Conservation (phyloP, 495 filamentous ascomycete species). For the Xylaria cubensis region DNA sequence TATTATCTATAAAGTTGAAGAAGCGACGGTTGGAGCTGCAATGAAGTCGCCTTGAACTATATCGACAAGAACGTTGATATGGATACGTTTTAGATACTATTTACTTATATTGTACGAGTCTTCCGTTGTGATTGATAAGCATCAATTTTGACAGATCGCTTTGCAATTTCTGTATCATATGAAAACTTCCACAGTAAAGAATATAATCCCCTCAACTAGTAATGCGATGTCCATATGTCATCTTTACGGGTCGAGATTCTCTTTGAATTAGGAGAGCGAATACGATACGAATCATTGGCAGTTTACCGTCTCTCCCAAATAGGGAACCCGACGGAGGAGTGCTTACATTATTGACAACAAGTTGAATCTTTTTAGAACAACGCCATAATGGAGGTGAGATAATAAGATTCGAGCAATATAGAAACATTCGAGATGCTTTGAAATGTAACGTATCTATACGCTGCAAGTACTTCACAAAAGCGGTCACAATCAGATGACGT, state of each 20-base stretch:
- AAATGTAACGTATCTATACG: not conserved
- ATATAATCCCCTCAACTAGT: not conserved
- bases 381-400: not conserved
- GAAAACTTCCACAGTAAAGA: not conserved
- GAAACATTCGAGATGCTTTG: not conserved
- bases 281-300: not conserved
- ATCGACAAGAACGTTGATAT: not conserved
- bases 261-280: not conserved
- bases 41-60: not conserved
- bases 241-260: not conserved
- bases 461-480: not conserved
- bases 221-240: not conserved
- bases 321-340: not conserved
- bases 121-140: not conserved
- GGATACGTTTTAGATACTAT: not conserved
- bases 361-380: not conserved
- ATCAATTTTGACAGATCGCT: not conserved
- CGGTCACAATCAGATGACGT: slow-evolving; percentile 18
- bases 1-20: not conserved
- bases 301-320: not conserved
- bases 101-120: not conserved
- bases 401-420: not conserved
- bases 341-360: not conserved
- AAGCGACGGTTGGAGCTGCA: not conserved
- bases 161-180: not conserved